phyloP scores from a whole-genome alignment of 2,329 filamentous ascomycete genomes.

The Periconia digitata region DNA sequence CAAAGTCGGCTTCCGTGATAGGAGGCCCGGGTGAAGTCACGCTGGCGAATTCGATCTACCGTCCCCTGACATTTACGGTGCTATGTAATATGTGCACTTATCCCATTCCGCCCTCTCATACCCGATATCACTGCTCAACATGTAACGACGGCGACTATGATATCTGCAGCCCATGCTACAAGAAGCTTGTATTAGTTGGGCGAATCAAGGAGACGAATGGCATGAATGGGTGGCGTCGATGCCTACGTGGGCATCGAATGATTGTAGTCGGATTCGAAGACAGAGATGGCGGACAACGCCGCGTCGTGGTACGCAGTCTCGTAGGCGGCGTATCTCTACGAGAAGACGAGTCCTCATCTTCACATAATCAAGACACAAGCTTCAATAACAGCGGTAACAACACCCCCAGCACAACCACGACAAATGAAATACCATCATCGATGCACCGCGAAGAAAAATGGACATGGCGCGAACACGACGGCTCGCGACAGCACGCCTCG shows the following conservation, averaged over 20 bases:
- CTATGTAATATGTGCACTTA: slow-evolving; percentile 78
- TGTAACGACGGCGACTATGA: slow-evolving; percentile 86
- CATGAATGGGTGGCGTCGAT: slow-evolving; percentile 78
- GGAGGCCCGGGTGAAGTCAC: slow-evolving; percentile 36
- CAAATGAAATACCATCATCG: neutral
- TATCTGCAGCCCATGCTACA: slow-evolving; percentile 78
- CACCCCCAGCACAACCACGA: neutral
- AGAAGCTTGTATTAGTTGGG: slow-evolving; percentile 62
- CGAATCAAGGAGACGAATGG: slow-evolving; percentile 77
- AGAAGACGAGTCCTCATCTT: slow-evolving; percentile 51
- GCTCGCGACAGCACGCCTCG: slow-evolving; percentile 25
- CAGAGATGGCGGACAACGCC: slow-evolving; percentile 64
- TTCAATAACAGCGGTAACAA: slow-evolving; percentile 5
- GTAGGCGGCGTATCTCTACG: slow-evolving; percentile 76
- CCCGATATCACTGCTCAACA: slow-evolving; percentile 76
- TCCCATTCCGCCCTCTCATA: slow-evolving; percentile 68
- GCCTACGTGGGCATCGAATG: slow-evolving; percentile 81
- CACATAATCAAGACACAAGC: neutral
- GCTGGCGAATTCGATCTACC: slow-evolving; percentile 53
- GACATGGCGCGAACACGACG: slow-evolving; percentile 41
- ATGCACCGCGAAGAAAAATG: slow-evolving; percentile 20
- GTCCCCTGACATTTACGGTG: slow-evolving; percentile 70
- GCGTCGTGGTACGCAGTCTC: slow-evolving; percentile 69
- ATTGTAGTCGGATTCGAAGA: slow-evolving; percentile 75
- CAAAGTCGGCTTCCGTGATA: slow-evolving; percentile 47